These are phyloP conservation scores for Amyloporia xantha DNA, from an alignment of 768 basidiomycete species.

Conservation along the genomic window DNA sequence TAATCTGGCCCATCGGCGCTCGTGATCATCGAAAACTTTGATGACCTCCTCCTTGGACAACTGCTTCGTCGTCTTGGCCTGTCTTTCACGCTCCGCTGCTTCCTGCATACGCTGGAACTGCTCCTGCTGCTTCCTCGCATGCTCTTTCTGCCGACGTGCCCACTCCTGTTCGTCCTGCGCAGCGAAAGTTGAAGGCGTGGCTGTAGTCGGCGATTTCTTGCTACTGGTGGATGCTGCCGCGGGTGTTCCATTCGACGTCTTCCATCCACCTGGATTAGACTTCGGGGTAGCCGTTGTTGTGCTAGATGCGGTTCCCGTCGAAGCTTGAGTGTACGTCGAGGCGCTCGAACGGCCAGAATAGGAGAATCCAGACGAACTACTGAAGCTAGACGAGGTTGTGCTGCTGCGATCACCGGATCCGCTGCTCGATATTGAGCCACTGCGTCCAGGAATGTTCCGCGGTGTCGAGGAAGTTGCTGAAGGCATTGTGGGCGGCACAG, in stretches of 20 bases:
- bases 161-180: constrained; percentile 43
- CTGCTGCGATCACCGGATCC: constrained; percentile 24
- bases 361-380: constrained; percentile 14
- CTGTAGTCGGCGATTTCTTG: constrained; percentile 1
- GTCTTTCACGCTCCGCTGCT: constrained; percentile 40
- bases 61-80: constrained; percentile 31
- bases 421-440: constrained; percentile 14
- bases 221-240: constrained; percentile 2
- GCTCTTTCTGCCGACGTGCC: constrained; percentile 57
- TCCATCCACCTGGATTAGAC: constrained; percentile 9
- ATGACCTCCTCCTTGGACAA: constrained; percentile 52
- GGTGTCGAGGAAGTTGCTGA: constrained; percentile 25
- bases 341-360: constrained; percentile 14
- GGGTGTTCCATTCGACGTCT: constrained; percentile 1
- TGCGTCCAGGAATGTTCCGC: constrained; percentile 24
- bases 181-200: constrained; percentile 1
- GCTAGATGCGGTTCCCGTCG: constrained; percentile 19
- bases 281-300: constrained; percentile 18
- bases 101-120: constrained; percentile 65
- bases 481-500: no score
- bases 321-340: constrained; percentile 15
- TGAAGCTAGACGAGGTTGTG: constrained; percentile 20
- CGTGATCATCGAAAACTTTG: constrained; percentile 53
- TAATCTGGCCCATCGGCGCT: constrained; percentile 49
- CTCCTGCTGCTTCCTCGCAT: constrained; percentile 60